Conservation (phyloP, 148 eudicot species). For the Pharnaceum exiguum region DNA sequence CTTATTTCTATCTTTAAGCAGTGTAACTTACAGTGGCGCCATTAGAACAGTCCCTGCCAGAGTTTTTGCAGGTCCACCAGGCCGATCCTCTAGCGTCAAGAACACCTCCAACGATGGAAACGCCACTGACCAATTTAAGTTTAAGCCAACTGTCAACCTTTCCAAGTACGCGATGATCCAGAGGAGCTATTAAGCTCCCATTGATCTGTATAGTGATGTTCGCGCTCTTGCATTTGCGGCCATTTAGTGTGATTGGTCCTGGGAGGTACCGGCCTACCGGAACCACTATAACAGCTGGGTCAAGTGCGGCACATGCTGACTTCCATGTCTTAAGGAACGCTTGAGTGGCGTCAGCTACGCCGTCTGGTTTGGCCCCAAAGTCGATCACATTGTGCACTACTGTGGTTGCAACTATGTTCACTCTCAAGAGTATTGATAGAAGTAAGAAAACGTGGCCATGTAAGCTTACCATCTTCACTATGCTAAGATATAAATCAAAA, state of each 20-base stretch:
- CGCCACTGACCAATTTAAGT: constrained; percentile 29
- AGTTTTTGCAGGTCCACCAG: constrained; percentile 35
- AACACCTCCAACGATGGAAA: constrained; percentile 25
- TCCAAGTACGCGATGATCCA: constrained; percentile 23
- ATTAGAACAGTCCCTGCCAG: constrained; percentile 21
- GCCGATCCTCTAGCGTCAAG: constrained; percentile 31
- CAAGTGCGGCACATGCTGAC: constrained; percentile 25
- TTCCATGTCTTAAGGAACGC: constrained; percentile 39
- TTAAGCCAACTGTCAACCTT: constrained; percentile 22
- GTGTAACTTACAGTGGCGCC: constrained; percentile 30
- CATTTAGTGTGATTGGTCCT: constrained; percentile 4
- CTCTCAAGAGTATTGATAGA: not conserved
- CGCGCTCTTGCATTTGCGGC: constrained; percentile 19
- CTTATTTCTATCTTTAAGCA: too few species aligned
- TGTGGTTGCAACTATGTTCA: not conserved
- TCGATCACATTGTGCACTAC: constrained; percentile 20
- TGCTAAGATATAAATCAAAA: not conserved
- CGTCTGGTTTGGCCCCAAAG: constrained; percentile 39
- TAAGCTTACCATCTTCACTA: not conserved
- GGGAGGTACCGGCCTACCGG: constrained; percentile 34
- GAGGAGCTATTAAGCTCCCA: constrained; percentile 41
- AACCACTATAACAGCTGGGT: constrained; percentile 29
- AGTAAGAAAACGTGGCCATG: not conserved
- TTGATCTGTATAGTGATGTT: constrained; percentile 24
- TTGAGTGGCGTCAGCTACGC: constrained; percentile 30